Base-by-base conservation (phyloP, 2,329 filamentous ascomycete species). In the Biscogniauxia sp. region DNA sequence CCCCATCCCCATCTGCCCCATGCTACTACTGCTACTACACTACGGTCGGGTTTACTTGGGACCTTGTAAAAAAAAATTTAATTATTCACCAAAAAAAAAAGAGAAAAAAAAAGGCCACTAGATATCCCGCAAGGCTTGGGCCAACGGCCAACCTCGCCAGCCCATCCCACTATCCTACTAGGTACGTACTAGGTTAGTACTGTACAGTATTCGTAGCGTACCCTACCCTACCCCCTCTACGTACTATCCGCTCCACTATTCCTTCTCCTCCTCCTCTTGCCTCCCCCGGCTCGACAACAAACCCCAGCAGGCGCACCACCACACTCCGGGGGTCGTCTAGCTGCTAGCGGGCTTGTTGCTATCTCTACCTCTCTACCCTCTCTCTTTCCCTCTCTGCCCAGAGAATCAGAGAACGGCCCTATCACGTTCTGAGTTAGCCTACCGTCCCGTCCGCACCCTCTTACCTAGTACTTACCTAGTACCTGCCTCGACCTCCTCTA, bases 401-500 rank as follows among this genome's bases (percentile, higher is more conserved):
- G 25, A 41, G 6, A 57, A 32, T 11, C 56, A 28, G 17, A 63
- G 53, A 66, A 58, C 62, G 64, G 62, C 62, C 53, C 66, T 64
- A 66, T 62, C 64, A 61, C 59, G 58, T 64, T 60, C 56, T 61
- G 54, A 65, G 66, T 69, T 68, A 69, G 66, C 69, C 61, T 67
- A 67, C 69, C 68, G 69, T 70, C 69, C 69, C 69, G 67, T 65
- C 69, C 69, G 69, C 68, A 70, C 64, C 65, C 66, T 63, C 65
- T 60, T 59, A 63, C 61, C 49, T 20, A 19, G 20, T 51, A 51
- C 49, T 59, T 56, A n/a, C 23, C 11, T 23, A 45, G 26, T 45
- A 49, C 61, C 63, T 62, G 64, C 61, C 61, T 66, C 62, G 61
- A 64, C 62, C 62, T 64, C 65, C 61, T 65, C 66, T 61, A 64